Base-by-base conservation (phyloP, 1,284 basidiomycete species). In the Boletus nobilissimus region DNA sequence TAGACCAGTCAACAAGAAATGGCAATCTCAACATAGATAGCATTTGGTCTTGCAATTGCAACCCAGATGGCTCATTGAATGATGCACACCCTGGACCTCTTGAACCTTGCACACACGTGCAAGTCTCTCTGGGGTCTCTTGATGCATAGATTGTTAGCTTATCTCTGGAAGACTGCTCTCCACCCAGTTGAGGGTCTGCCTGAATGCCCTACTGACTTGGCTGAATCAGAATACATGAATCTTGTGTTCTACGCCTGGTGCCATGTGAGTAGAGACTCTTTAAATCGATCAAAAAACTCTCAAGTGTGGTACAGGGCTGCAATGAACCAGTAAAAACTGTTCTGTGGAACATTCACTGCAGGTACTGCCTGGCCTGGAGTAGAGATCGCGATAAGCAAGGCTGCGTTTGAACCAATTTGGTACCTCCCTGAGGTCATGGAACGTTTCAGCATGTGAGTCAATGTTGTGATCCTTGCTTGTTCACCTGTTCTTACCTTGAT, bases 341-440 rank as follows among this genome's bases (percentile, higher is more conserved):
- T 32, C n/a, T 73, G n/a, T 79, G 78, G 74, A 72, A 60, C 5
- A 65, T 79, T n/a, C 76, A 74, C 24, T 70, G 54, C 38, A 76
- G 76, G 46, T 79, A 62, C 63, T 73, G 72, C 29, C 57, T 57
- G 29, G 43, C 93, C 94, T 43, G 97, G 97, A 32, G 92, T 98
- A 40, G 97, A 99, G 87, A 92, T 98, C 38, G 92, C 89, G 74
- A 92, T 94, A n/a, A 93, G 92, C 84, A 98, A 98, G 88, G 96
- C 96, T 0, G 96, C 96, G 0, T 94, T 97, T 18, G 96, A 97
- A 83, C 96, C 96, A 0, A 97, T 98, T 22, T 99, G 97, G 97
- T 97, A 95, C 85, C 88, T 99, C 1, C 97, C 98, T 57, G 97
- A 97, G n/a, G 93, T 98, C 2, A 96, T 97, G 2, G 93, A 96